Base-by-base conservation (phyloP, 2,329 filamentous ascomycete genomes). In the Aspergillus phoenicis region DNA sequence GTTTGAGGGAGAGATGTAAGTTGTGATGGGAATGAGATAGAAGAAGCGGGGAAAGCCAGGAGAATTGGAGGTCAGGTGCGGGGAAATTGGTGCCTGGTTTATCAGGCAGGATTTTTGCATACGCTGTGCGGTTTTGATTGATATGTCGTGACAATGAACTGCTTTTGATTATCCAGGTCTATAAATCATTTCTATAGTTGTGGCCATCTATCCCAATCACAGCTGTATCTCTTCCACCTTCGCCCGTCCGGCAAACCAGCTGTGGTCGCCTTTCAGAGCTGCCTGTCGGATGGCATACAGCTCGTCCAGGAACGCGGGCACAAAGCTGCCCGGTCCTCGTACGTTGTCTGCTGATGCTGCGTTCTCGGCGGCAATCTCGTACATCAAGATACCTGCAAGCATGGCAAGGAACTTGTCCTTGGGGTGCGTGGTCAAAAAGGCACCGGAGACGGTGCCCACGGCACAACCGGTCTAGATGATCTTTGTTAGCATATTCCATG, bases 231-330 rank as follows among this genome's bases (percentile, higher is more conserved):
- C 68, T 8, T 71, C 67, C 47, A 79, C 67, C 66, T 76, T 77
- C 6, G 75, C 76, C n/a, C 74, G 71, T 8, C 73, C 71, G 1
- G 57, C 62, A 60, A 78, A 70, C 73, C 74, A 77, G 55, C 72
- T 71, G 36, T 72, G 64, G 15, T 75, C 72, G 4, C 71, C 72
- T 36, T 70, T 68, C 17, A 66, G 54, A 11, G 75, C 72, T 2
- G 71, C 73, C 36, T 73, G 72, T n/a, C 71, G 74, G 58, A 79
- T 76, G 8, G 71, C 70, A 36, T 83, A 85, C 54, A 89, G 72
- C 72, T 85, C 90, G 68, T 98, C 94, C 45, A 97, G 79, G 70
- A 97, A 93, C 0, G 89, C 89, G 0, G 92, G 89, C 11, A 96
- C 87, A 79, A 97, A 97, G 0, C 88, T 91, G 0, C 94, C 94